Percentiles rank a stretch among this genome's conserved stretches.
Evolutionary conservation across 2,329 filamentous ascomycete genomes (phyloP).

Genomic region (Byssochlamys sp.): DNA sequence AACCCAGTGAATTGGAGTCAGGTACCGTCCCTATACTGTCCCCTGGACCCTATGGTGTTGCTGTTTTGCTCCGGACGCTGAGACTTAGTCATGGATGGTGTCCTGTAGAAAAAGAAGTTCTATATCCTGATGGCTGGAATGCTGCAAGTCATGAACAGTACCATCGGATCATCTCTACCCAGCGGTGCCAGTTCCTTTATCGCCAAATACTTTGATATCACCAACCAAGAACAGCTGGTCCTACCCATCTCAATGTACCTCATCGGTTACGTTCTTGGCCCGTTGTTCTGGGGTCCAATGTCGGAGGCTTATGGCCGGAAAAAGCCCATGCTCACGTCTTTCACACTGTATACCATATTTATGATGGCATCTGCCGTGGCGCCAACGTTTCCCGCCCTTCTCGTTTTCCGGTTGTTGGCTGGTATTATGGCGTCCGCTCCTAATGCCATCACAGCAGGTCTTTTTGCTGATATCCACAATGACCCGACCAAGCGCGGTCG

Average conservation of each 20-base stretch:
- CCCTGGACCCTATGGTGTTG: neutral
- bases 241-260: slow-evolving; percentile 34
- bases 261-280: slow-evolving; percentile 34
- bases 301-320: slow-evolving; percentile 36
- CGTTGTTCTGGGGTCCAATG: slow-evolving; percentile 35
- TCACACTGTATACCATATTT: slow-evolving; percentile 35
- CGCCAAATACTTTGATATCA: slow-evolving; percentile 24
- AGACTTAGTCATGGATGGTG: neutral
- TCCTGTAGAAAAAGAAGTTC: slow-evolving; percentile 20
- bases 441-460: slow-evolving; percentile 35
- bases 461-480: slow-evolving; percentile 41
- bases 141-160: slow-evolving; percentile 33
- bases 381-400: slow-evolving; percentile 30
- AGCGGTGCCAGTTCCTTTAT: slow-evolving; percentile 31
- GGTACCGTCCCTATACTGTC: slow-evolving; percentile 10
- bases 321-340: slow-evolving; percentile 41
- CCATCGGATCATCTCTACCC: slow-evolving; percentile 31
- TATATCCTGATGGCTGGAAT: slow-evolving; percentile 28
- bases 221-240: slow-evolving; percentile 23
- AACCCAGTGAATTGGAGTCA: slow-evolving; percentile 27
- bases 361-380: slow-evolving; percentile 37
- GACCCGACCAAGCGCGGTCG: slow-evolving; percentile 35
- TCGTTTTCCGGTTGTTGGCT: slow-evolving; percentile 38
- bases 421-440: slow-evolving; percentile 39
- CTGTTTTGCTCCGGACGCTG: neutral